Evolutionary conservation across 371 early-diverging fungal genomes (phyloP), one percentile per base, ranked within the genome.

Genomic region (Mortierella sp.): DNA sequence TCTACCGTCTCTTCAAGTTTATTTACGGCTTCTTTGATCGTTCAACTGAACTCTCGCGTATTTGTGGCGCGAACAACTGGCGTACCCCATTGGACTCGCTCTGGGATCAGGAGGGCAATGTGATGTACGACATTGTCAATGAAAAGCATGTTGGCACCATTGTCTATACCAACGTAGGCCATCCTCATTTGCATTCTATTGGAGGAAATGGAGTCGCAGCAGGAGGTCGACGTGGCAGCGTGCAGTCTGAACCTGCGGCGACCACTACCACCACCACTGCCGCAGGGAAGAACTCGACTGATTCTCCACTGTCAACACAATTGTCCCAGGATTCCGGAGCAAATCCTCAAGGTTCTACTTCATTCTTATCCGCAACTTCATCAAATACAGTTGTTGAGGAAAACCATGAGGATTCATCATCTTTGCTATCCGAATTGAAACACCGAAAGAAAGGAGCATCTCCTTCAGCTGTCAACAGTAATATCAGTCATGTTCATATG

Each of bases 21-120:
- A 19, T 89, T 31, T 64, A 86, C 58, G 86, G 85, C 9, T 62
- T 84, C 26, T 47, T 87, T 6, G 86, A 87, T 28, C 61, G 82
- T 45, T 90, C 92, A n/a, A 84, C 91, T 0, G 93, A 93, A 66
- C 83, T 93, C 51, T 90, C 86, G 23, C 86, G 93, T 19, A 80
- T 93, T 49, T 90, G 91, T 62, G 76, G 87, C 32, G 66, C 82
- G 0, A 78, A 85, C 7, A 79, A 81, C 17, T 67, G 58, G 49
- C 37, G 56, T 19, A 70, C 75, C 0, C 71, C 80, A 15, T 56
- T 74, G 43, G 66, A 83, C 61, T 42, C 37, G 6, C 72, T 82
- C 26, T 74, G 72, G 72, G 68, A 69, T 34, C 54, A 55, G 23
- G n/a, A 61, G 23, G 76, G 70, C 63, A 23, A 75, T 67, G 40